Evolutionary conservation across 352 stramenopile genomes (phyloP).

Genomic region (Globisporangium nodosum): DNA sequence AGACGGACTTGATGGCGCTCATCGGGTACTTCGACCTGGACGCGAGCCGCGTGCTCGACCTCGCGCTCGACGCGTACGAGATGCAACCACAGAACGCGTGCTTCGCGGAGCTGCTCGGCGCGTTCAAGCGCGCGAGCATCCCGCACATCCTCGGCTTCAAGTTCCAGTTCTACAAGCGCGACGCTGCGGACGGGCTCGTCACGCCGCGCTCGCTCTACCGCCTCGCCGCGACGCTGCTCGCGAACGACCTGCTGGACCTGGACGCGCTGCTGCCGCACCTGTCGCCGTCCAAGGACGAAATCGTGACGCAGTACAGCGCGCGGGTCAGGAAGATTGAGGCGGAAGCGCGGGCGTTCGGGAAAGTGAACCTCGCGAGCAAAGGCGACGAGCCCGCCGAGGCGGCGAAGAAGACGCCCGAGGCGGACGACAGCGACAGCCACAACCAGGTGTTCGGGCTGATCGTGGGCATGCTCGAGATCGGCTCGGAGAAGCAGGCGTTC

Average conservation of each 20-base stretch:
- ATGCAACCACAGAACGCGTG: conserved; percentile 75
- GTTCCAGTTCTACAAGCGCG: conserved; percentile 87
- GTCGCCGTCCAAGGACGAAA: conserved; percentile 56
- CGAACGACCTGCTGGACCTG: conserved; percentile 71
- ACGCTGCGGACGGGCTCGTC: conserved; percentile 25
- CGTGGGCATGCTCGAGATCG: conserved; percentile 75
- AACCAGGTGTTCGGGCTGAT: conserved; percentile 85
- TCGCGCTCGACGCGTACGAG: conserved; percentile 92
- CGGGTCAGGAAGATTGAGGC: conserved; percentile 44
- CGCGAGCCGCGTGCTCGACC: conserved; percentile 93
- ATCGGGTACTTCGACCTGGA: conserved; percentile 95
- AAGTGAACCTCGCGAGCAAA: conserved; percentile 66
- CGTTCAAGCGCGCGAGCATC: conserved; percentile 78
- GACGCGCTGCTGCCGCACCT: conserved; percentile 79
- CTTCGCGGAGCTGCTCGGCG: conserved; percentile 59
- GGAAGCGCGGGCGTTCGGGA: conserved; percentile 59
- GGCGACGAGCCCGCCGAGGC: conserved; percentile 21
- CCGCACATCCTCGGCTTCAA: conserved; percentile 93
- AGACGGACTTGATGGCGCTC: conserved; percentile 67
- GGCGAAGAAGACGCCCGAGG: conserved; percentile 1
- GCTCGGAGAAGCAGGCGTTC: conserved; percentile 52
- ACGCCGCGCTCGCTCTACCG: conserved; percentile 78
- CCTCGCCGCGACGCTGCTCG: conserved; percentile 82
- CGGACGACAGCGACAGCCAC: conserved; percentile 29
- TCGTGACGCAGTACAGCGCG: conserved; percentile 34